phyloP scores from a whole-genome alignment of 805 yeast species.

The Lachancea fermentati region DNA sequence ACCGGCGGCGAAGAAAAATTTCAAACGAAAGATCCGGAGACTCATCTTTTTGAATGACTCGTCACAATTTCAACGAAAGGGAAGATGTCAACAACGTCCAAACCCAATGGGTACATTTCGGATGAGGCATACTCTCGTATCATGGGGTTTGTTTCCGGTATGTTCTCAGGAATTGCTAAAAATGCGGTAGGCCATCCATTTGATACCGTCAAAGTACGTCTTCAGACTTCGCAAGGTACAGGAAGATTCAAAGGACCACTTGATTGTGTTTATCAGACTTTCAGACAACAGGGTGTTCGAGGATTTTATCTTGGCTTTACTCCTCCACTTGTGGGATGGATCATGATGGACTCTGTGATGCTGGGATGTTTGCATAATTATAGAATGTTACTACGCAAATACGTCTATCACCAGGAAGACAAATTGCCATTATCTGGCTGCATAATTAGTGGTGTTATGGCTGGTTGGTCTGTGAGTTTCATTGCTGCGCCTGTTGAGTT shows the following conservation, averaged over 20 bases:
- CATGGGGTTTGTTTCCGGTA: slow-evolving; percentile 83
- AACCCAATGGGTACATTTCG: slow-evolving; percentile 7
- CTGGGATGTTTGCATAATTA: slow-evolving; percentile 80
- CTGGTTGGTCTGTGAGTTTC: slow-evolving; percentile 88
- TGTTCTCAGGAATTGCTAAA: slow-evolving; percentile 80
- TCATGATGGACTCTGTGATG: slow-evolving; percentile 87
- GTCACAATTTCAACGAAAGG: slow-evolving; percentile 8
- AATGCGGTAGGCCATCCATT: slow-evolving; percentile 91
- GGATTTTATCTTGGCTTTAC: slow-evolving; percentile 90
- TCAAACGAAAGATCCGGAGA: too few relatives aligned
- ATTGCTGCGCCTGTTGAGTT: slow-evolving; percentile 96
- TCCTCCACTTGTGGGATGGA: slow-evolving; percentile 93
- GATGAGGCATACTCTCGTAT: slow-evolving; percentile 23
- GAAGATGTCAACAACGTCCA: slow-evolving; percentile 4
- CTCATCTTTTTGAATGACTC: too few relatives aligned
- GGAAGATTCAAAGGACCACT: slow-evolving; percentile 73
- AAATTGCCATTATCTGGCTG: slow-evolving; percentile 72
- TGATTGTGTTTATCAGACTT: slow-evolving; percentile 71
- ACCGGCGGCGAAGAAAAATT: too few relatives aligned
- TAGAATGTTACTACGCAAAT: slow-evolving; percentile 58
- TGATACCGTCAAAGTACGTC: slow-evolving; percentile 81
- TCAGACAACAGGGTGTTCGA: slow-evolving; percentile 64
- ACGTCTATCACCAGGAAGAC: slow-evolving; percentile 51
- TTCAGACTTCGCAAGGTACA: slow-evolving; percentile 63
- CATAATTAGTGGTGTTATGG: slow-evolving; percentile 64